Evolutionary conservation across 345 rosid genomes (phyloP), one percentile per base, ranked within the genome.

Genomic region (Microthlaspi erraticum): DNA sequence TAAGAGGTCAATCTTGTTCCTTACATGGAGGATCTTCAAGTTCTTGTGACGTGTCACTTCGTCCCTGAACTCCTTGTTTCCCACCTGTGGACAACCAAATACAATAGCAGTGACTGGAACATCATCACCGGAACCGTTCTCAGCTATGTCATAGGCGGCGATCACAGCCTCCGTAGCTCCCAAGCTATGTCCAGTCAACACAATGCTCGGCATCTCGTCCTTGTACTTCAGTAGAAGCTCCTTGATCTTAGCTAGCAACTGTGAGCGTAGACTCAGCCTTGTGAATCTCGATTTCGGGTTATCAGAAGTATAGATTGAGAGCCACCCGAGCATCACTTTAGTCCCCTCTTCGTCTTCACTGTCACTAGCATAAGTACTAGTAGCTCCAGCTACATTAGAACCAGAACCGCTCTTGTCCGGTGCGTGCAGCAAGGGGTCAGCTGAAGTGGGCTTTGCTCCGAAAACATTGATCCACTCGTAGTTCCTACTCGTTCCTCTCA

Each of bases 251-350:
- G 54, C 58, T 78, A 74, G 32, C 42, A 92, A 76, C 73, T 92
- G 98, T 1, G 42, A 42, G 70, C 93, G 80, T 26, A 82, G 79
- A 60, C 93, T 90, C 66, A 79, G 6, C 58, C 72, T 86, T 2
- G 95, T 84, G 51, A 89, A 92, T 8, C 78, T 51, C 9, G 96
- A 92, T n/a, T 78, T 79, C 10, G 88, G 82, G 59, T 92, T 60
- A 2, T 79, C 78, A 2, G 93, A 86, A 14, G 78, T 76, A 81
- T 92, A 92, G 64, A 92, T 82, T 1, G 92, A 79, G 54, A 86
- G 80, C 97, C 98, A 93, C 0, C 98, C 97, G 5, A 59, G 73
- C 98, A 93, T 93, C 53, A 86, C 93, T 56, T 85, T 87, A 11
- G 88, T 82, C 3, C 73, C 66, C 6, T 72, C 86, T n/a, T 82